Evolutionary conservation across 2,329 filamentous ascomycete genomes (phyloP).

Genomic region (Lecanicillium sp.): DNA sequence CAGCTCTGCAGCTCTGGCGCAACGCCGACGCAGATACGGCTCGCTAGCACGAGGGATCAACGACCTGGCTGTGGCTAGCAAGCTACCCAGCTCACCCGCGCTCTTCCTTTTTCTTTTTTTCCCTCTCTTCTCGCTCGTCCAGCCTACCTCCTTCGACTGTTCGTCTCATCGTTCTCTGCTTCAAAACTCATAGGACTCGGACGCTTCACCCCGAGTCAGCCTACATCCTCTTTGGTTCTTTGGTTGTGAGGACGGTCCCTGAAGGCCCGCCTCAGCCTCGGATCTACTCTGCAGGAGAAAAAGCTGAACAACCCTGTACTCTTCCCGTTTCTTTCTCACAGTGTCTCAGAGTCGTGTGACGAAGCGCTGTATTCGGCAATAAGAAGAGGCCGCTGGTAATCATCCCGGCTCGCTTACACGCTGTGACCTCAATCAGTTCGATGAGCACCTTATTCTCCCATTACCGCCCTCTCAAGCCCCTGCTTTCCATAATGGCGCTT

Average conservation of each 20-base stretch:
- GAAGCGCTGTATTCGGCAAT: conserved; percentile 1
- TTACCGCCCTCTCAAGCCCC: background rate
- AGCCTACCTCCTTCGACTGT: background rate
- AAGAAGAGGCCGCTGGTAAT: background rate
- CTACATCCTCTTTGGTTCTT: background rate
- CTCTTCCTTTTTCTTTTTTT: background rate
- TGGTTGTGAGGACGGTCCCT: too few relatives aligned
- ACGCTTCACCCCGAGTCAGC: too few relatives aligned
- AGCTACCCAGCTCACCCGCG: too few relatives aligned
- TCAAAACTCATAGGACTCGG: background rate
- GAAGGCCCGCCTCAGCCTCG: background rate
- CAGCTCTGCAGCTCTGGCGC: too few relatives aligned
- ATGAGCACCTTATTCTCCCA: conserved; percentile 17
- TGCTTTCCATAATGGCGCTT: conserved; percentile 38
- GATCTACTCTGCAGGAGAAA: background rate
- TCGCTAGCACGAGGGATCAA: too few relatives aligned
- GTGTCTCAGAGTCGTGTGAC: background rate
- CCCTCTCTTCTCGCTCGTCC: background rate
- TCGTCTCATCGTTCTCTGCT: background rate
- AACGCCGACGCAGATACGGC: too few relatives aligned
- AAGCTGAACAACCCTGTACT: background rate
- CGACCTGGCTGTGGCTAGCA: too few relatives aligned
- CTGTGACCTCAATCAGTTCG: background rate
- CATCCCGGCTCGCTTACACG: conserved; percentile 1
- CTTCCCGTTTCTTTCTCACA: background rate